These are phyloP conservation scores for Gynandropsis gynandra DNA, from an alignment of 345 rosid species.

Conservation along the genomic window DNA sequence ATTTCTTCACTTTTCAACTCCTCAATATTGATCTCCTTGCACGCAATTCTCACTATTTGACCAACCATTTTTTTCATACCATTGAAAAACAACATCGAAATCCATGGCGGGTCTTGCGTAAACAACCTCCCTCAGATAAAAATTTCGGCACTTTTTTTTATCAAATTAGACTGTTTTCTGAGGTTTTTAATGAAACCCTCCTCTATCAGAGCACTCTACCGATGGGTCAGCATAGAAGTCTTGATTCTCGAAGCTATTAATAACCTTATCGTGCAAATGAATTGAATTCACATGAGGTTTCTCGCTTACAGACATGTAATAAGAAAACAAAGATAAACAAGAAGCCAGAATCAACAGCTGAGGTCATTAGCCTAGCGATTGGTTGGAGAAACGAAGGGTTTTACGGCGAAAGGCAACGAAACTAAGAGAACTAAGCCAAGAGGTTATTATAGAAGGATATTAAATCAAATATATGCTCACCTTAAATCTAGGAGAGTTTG, in stretches of 20 bases:
- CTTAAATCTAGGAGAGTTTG: too few relatives aligned
- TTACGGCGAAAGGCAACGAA: conserved; percentile 33
- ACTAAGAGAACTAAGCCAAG: conserved; percentile 29
- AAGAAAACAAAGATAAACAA: conserved; percentile 32
- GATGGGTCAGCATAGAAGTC: conserved; percentile 23
- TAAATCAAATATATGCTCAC: too few relatives aligned
- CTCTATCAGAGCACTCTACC: conserved; percentile 15
- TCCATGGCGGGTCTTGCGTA: conserved; percentile 77
- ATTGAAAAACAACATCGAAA: conserved; percentile 56
- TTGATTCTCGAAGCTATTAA: conserved; percentile 39
- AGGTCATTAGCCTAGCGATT: conserved; percentile 12
- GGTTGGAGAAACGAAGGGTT: conserved; percentile 33
- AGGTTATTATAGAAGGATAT: conserved; percentile 25
- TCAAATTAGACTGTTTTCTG: conserved; percentile 21
- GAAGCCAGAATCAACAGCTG: conserved; percentile 21
- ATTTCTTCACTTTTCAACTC: conserved; percentile 73
- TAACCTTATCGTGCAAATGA: conserved; percentile 34
- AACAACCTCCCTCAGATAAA: conserved; percentile 33
- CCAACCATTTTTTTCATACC: conserved; percentile 41
- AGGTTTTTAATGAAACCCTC: conserved; percentile 31
- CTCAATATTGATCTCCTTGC: conserved; percentile 48
- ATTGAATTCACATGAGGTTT: conserved; percentile 22
- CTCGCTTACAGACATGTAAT: conserved; percentile 32
- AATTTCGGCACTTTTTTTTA: conserved; percentile 23
- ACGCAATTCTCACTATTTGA: conserved; percentile 41